Evolutionary conservation across 2,329 filamentous ascomycete species (phyloP).

Genomic region (Phyllosticta paracitricarpa): DNA sequence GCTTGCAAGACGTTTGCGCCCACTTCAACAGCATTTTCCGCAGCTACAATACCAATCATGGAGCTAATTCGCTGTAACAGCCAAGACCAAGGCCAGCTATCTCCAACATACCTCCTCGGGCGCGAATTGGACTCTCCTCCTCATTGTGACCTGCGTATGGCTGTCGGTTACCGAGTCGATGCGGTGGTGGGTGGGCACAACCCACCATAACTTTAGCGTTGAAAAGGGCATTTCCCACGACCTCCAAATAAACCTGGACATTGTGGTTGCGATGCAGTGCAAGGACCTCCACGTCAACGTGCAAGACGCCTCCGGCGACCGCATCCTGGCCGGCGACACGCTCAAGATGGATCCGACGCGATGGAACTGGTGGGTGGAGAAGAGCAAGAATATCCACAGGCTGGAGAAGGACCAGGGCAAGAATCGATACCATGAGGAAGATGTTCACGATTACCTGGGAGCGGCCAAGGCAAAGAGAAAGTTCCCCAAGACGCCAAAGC

Average conservation of each 20-base stretch:
- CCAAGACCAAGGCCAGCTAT: constrained; percentile 93
- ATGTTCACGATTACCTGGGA: constrained; percentile 83
- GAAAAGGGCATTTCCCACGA: constrained; percentile 82
- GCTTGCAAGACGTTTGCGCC: constrained; percentile 39
- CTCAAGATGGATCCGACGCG: constrained; percentile 67
- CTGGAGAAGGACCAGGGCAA: constrained; percentile 30
- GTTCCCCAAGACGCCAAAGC: constrained; percentile 62
- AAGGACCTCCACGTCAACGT: constrained; percentile 88
- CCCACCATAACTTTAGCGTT: constrained; percentile 84
- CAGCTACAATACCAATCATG: not conserved
- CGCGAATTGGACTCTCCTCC: constrained; percentile 84
- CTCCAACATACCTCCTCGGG: constrained; percentile 74
- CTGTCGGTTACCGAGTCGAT: constrained; percentile 69
- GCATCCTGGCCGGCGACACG: constrained; percentile 69
- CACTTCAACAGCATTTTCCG: constrained; percentile 53
- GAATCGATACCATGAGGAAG: constrained; percentile 58
- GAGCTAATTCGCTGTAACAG: constrained; percentile 35
- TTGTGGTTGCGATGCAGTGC: constrained; percentile 86
- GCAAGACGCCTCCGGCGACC: constrained; percentile 87
- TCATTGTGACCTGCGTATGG: constrained; percentile 62
- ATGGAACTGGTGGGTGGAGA: constrained; percentile 72
- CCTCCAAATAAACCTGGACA: constrained; percentile 89
- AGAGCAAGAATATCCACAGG: constrained; percentile 49
- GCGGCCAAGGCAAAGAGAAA: constrained; percentile 53
- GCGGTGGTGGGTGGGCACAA: constrained; percentile 75